phyloP scores from a whole-genome alignment of 2,329 filamentous ascomycete genomes.

The Chaetomium sp. region DNA sequence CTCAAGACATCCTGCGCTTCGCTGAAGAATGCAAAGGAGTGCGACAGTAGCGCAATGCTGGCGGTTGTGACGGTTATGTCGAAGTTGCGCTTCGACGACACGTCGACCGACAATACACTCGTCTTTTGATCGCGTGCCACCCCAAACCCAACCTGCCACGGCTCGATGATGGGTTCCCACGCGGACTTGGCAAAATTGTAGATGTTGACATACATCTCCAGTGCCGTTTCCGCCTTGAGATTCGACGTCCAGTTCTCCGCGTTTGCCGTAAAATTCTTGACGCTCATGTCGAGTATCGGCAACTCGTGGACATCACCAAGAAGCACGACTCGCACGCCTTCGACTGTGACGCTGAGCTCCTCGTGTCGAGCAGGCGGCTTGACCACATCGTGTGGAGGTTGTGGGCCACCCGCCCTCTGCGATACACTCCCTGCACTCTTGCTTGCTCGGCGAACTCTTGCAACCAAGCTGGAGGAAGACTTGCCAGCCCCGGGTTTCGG shows the following conservation, averaged over 20 bases:
- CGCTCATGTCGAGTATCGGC: slow-evolving; percentile 85
- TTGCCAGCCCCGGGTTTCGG: slow-evolving; percentile 52
- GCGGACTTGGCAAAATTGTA: slow-evolving; percentile 99
- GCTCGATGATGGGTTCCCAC: slow-evolving; percentile 94
- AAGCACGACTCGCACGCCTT: slow-evolving; percentile 84
- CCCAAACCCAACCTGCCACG: slow-evolving; percentile 91
- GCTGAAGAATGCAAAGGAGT: slow-evolving; percentile 84
- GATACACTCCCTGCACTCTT: slow-evolving; percentile 16
- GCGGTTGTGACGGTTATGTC: slow-evolving; percentile 91
- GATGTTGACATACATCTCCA: slow-evolving; percentile 91
- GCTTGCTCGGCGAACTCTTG: slow-evolving; percentile 26
- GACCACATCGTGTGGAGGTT: slow-evolving; percentile 28
- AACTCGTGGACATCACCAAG: slow-evolving; percentile 96
- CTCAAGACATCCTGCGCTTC: slow-evolving; percentile 86
- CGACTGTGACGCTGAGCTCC: slow-evolving; percentile 76
- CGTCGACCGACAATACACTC: slow-evolving; percentile 72
- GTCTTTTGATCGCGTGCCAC: slow-evolving; percentile 71
- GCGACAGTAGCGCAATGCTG: slow-evolving; percentile 86
- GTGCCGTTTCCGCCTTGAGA: slow-evolving; percentile 78
- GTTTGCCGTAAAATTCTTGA: slow-evolving; percentile 80
- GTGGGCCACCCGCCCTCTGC: slow-evolving; percentile 6
- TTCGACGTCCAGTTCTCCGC: slow-evolving; percentile 88
- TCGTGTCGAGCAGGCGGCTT: slow-evolving; percentile 46
- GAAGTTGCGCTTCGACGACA: slow-evolving; percentile 83
- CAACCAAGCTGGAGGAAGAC: slow-evolving; percentile 45